Evolutionary conservation across 805 yeast genomes (phyloP), one percentile per base, ranked within the genome.

Genomic region (Lipomyces lipofer): DNA sequence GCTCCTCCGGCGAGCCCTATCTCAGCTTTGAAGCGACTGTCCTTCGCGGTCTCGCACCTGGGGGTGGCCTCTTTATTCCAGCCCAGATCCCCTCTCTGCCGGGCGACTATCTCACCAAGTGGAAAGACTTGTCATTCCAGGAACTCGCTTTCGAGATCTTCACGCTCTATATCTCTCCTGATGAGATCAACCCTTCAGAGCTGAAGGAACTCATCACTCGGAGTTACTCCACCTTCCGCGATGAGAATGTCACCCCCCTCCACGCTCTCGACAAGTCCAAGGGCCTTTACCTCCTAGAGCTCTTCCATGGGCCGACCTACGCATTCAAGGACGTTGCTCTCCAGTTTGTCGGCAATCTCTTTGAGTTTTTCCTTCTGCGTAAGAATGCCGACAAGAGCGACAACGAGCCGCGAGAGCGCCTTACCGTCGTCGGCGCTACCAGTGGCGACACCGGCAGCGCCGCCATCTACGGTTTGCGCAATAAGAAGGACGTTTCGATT

Each of bases 401-500:
- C 22, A 68, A 64, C 19, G 64, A 61, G 15, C 45, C 43, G 10
- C 80, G 92, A 69, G 94, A 89, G 64, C 80, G 81, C 56, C 78
- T 94, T 67, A 94, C 99, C 35, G 98, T 94, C 62, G 97, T 94
- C 54, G 99, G 99, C 67, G 99, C 99, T 42, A 94, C 99, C 25
- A 86, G 96, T 44, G 99, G 99, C 68, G 99, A 94, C 68, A 94
- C 99, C 44, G 99, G 99, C 56, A 87, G 96, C 50, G 99, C 99
- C 51, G 99, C 99, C 59, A 94, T 94, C 64, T 94, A 94, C 73
- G 99, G 99, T 51, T 80, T 94, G 63, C 82, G 99, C 75, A 95
- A 95, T 71, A 94, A 94, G 75, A 87, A 90, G 73, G 98, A 94
- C 71, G 97, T 94, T n/a, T 86, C 95, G 28, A 99, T 94, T 21